Evolutionary conservation across 75 land plant genomes (phyloP), one percentile per base, ranked within the genome.

Genomic region (Pseudotsuga menziesii): DNA sequence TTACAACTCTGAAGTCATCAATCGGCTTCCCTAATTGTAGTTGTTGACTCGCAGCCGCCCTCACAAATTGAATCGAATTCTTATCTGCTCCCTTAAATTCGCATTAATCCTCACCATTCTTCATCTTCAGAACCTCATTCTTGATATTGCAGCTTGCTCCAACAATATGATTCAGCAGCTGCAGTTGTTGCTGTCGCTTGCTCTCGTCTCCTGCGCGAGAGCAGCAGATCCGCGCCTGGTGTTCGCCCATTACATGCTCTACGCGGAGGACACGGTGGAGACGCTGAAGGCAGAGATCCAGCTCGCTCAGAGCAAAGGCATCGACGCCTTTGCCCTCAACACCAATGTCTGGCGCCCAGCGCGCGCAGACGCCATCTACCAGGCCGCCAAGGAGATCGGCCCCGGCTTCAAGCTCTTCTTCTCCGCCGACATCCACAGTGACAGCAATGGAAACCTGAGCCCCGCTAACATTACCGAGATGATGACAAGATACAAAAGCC

Each of bases 291-390:
- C 48, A 58, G 81, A 80, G 81, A 80, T 80, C 22, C 82, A 61
- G 6, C 44, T 69, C 2, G 81, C 82, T 0, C n/a, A 78, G 73
- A 78, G 70, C 58, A 80, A 78, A 55, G 83, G 83, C 5, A 82
- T 82, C 7, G 83, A 82, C 44, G 83, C 82, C 9, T 82, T 82
- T 13, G 82, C 82, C 15, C 83, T 82, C 81, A 82, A 82, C 69
- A 82, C 76, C 22, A 55, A 71, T 16, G 61, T 57, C 23, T 79
- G 80, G 80, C 56, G 58, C 22, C 13, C 56, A 35, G 26, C 2
- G 2, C 66, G 57, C 15, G 82, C 67, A 7, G 83, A 82, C 36
- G 13, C 29, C 14, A 63, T 63, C 5, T 63, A 63, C 67, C 16
- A 63, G 67, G 67, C 67, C 2, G 39, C 67, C 5, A 0, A 32